Conservation (phyloP, 805 yeast species). For the Metschnikowia amazonensis region DNA sequence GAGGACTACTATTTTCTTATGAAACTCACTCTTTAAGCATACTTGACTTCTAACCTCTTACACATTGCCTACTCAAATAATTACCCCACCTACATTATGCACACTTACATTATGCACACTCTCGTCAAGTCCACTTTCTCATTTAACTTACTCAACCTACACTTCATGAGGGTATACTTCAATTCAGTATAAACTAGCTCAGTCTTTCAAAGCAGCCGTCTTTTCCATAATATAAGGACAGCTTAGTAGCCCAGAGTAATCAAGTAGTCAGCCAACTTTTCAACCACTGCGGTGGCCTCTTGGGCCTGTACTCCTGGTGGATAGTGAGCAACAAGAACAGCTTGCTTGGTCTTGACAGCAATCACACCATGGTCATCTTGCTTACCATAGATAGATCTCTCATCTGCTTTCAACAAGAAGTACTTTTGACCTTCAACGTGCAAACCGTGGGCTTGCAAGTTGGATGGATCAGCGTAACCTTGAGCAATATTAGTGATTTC, state of each 20-base stretch:
- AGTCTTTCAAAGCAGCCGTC: neutral
- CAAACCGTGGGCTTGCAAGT: slow-evolving; percentile 80
- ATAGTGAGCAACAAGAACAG: slow-evolving; percentile 90
- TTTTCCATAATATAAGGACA: neutral
- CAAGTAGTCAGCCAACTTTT: slow-evolving; percentile 91
- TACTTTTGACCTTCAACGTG: slow-evolving; percentile 84
- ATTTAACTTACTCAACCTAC: neutral
- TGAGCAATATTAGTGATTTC: slow-evolving; percentile 72
- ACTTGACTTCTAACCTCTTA: too few species aligned
- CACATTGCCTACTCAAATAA: too few species aligned
- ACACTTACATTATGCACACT: too few species aligned
- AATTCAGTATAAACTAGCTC: slow-evolving; percentile 1
- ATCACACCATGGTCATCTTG: slow-evolving; percentile 82
- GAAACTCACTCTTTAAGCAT: too few species aligned
- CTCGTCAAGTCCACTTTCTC: neutral
- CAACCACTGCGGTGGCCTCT: slow-evolving; percentile 92
- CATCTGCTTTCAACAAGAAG: slow-evolving; percentile 84
- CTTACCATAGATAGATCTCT: slow-evolving; percentile 90
- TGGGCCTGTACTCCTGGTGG: slow-evolving; percentile 89
- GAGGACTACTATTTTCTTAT: too few species aligned
- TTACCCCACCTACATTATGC: too few species aligned
- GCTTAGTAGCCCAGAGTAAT: slow-evolving; percentile 75
- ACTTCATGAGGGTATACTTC: neutral
- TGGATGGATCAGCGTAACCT: slow-evolving; percentile 77
- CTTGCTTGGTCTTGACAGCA: slow-evolving; percentile 90